Base-by-base conservation (phyloP, 768 basidiomycete species). In the Lentinula edodes region DNA sequence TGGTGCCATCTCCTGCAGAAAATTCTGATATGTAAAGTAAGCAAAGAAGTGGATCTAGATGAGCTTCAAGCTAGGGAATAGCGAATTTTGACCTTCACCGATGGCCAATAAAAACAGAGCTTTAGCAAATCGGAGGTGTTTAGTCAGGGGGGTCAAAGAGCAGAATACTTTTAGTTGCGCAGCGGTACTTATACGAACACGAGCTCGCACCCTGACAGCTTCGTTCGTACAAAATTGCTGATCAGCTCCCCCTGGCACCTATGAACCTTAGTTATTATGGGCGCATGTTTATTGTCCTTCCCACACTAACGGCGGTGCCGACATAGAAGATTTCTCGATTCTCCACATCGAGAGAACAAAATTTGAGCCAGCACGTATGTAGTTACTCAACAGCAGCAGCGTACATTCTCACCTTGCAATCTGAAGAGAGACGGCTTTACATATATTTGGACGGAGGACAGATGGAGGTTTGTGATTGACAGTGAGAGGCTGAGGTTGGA, bases 101-200 rank as follows among this genome's bases (percentile, higher is more conserved):
- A 23, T 20, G 46, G 23, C 46, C 46, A 20, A 56, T 43, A 42
- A 34, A 32, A n/a, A 23, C 28, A 41, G 18, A 16, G 7, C 12
- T 16, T 56, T 18, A 54, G 18, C n/a, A 36, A 45, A 15, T 5
- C 12, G 18, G 28, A 38, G 41, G 39, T 5, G 32, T 23, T 61
- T 63, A 61, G 58, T 16, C 58, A 56, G 57, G 45, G 78, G 78
- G 74, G 73, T 74, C 69, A 41, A 61, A 69, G 71, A 64, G 68
- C 59, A 48, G 50, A 65, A 58, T 45, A 46, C 32, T 36, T 61
- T 20, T 4, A 28, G 41, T 34, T 32, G 67, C 69, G 72, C 77
- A 74, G 74, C 83, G 81, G 82, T 78, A 80, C 83, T 85, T 84
- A 83, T 84, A 84, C 76, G 70, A 77, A 69, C 70, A 69, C 66